Conservation (phyloP, 2,329 filamentous ascomycete genomes). For the Aureobasidium leucospermi region DNA sequence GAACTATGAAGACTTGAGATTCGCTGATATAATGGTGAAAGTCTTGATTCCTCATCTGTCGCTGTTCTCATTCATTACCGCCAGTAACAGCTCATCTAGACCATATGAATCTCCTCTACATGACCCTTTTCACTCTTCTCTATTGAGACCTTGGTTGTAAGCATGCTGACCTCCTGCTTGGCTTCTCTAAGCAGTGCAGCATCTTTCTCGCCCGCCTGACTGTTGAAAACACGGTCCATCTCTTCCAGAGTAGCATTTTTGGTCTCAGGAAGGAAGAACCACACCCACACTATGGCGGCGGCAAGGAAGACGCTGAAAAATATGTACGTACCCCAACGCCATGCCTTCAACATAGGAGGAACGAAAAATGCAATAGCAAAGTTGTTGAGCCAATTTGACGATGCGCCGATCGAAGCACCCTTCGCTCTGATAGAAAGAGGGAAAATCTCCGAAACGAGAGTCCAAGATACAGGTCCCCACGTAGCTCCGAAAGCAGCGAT, state of each 20-base stretch:
- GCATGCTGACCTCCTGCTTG: constrained; percentile 1
- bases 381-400: constrained; percentile 33
- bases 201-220: constrained; percentile 5
- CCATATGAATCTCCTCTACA: not conserved
- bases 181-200: constrained; percentile 11
- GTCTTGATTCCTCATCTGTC: not conserved
- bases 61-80: not conserved
- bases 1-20: not conserved
- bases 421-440: constrained; percentile 63
- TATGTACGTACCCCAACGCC: constrained; percentile 65
- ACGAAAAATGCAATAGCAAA: constrained; percentile 12
- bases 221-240: constrained; percentile 25
- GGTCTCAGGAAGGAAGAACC: constrained; percentile 46
- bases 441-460: constrained; percentile 65
- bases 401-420: constrained; percentile 60
- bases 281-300: constrained; percentile 50
- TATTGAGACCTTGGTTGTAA: not conserved
- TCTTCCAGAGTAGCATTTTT: constrained; percentile 44
- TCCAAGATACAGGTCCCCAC: constrained; percentile 70
- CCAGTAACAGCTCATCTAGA: not conserved
- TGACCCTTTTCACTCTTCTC: constrained; percentile 14
- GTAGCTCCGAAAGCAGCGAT: constrained; percentile 68
- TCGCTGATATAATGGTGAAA: not conserved
- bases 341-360: constrained; percentile 57
- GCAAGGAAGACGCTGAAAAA: constrained; percentile 62